phyloP scores from a whole-genome alignment of 345 rosid genomes.

The Noccaea caerulescens region DNA sequence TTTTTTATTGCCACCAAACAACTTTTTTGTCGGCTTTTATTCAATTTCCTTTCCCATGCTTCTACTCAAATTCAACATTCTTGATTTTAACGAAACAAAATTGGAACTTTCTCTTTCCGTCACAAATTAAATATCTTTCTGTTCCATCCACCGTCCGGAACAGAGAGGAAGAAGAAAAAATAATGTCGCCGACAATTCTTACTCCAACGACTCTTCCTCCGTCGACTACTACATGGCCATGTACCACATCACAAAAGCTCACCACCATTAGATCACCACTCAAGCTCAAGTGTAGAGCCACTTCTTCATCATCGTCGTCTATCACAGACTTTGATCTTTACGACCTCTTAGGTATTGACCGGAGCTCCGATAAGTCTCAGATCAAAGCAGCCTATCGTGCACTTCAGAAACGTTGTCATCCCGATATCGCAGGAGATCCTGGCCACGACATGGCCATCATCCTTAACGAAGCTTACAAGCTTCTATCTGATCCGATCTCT shows the following conservation, averaged over 20 bases:
- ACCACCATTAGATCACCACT: constrained; percentile 32
- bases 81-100: neutral
- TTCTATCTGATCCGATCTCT: constrained; percentile 69
- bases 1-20: constrained; percentile 23
- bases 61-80: neutral
- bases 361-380: constrained; percentile 57
- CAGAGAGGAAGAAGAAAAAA: neutral
- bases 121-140: constrained; percentile 22
- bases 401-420: constrained; percentile 85
- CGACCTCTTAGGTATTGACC: constrained; percentile 77
- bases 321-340: constrained; percentile 78
- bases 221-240: constrained; percentile 34
- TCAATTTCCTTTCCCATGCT: neutral
- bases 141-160: constrained; percentile 26
- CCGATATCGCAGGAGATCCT: constrained; percentile 72
- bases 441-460: constrained; percentile 95
- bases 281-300: constrained; percentile 49
- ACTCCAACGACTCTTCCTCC: constrained; percentile 43
- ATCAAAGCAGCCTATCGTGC: constrained; percentile 75
- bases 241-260: constrained; percentile 30
- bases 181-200: constrained; percentile 36
- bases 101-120: constrained; percentile 22
- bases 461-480: constrained; percentile 75
- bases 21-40: constrained; percentile 1
- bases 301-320: constrained; percentile 44